Conservation (phyloP, 75 land plant genomes). For the Picea sitchensis region DNA sequence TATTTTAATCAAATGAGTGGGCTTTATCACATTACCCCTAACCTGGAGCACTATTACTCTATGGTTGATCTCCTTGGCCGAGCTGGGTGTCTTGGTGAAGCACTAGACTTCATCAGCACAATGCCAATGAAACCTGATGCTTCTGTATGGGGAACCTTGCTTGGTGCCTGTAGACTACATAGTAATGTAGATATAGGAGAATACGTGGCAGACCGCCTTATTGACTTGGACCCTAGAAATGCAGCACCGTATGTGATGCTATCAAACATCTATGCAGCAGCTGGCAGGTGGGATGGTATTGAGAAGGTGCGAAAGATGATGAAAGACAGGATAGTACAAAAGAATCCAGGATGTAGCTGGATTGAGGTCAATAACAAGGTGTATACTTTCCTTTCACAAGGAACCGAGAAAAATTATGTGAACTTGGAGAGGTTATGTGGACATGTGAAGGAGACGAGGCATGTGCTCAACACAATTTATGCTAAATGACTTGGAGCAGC, state of each 20-base stretch:
- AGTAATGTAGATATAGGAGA: constrained; percentile 8
- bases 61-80: constrained; percentile 27
- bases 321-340: constrained; percentile 22
- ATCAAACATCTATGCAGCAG: constrained; percentile 19
- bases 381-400: not conserved
- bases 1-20: constrained; percentile 16
- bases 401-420: not conserved
- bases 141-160: constrained; percentile 12
- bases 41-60: constrained; percentile 23
- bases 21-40: constrained; percentile 9
- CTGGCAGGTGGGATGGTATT: constrained; percentile 14
- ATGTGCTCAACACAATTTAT: too few species aligned
- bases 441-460: not conserved
- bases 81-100: constrained; percentile 19
- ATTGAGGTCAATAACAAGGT: constrained; percentile 3
- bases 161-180: constrained; percentile 15
- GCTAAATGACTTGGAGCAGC: not conserved
- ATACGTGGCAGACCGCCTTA: constrained; percentile 7
- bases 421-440: not conserved
- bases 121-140: constrained; percentile 14
- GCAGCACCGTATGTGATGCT: constrained; percentile 12
- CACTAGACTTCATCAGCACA: constrained; percentile 10
- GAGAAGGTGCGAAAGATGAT: constrained; percentile 15
- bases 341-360: constrained; percentile 14
- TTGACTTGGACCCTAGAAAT: constrained; percentile 10